These are phyloP conservation scores for Boletus barrowsii DNA, from an alignment of 768 basidiomycete genomes.

Conservation along the genomic window DNA sequence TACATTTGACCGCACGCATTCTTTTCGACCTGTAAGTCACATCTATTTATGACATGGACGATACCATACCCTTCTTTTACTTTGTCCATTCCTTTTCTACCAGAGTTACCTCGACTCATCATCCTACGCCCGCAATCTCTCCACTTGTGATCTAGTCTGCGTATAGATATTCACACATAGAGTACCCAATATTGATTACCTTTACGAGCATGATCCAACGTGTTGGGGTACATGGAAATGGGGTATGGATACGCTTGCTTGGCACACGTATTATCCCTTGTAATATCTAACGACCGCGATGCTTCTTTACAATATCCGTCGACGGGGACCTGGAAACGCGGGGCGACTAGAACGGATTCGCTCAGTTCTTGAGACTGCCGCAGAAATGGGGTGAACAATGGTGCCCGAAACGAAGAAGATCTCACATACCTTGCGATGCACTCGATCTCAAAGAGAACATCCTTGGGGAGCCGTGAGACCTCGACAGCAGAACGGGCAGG, in stretches of 20 bases:
- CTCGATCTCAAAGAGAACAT: conserved; percentile 92
- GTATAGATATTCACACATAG: conserved; percentile 24
- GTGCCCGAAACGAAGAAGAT: not conserved
- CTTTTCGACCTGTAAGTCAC: not conserved
- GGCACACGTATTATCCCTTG: not conserved
- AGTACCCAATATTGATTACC: conserved; percentile 10
- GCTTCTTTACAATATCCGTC: not conserved
- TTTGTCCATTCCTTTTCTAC: conserved; percentile 7
- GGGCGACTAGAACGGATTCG: not conserved
- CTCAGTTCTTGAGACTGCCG: conserved; percentile 20
- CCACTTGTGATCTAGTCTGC: conserved; percentile 13
- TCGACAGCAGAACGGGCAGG: conserved; percentile 93
- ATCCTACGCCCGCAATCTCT: conserved; percentile 1
- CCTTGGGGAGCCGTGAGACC: conserved; percentile 83
- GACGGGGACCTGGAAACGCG: not conserved
- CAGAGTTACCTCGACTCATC: not conserved
- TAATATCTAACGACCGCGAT: not conserved
- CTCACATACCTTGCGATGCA: conserved; percentile 68
- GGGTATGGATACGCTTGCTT: not conserved
- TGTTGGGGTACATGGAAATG: not conserved
- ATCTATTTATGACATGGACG: conserved; percentile 2
- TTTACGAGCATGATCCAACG: not conserved
- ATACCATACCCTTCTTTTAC: not conserved
- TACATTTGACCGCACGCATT: conserved; percentile 6
- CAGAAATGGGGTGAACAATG: not conserved